Conservation (phyloP, 352 stramenopile species). For the Pythium guiyangense region DNA sequence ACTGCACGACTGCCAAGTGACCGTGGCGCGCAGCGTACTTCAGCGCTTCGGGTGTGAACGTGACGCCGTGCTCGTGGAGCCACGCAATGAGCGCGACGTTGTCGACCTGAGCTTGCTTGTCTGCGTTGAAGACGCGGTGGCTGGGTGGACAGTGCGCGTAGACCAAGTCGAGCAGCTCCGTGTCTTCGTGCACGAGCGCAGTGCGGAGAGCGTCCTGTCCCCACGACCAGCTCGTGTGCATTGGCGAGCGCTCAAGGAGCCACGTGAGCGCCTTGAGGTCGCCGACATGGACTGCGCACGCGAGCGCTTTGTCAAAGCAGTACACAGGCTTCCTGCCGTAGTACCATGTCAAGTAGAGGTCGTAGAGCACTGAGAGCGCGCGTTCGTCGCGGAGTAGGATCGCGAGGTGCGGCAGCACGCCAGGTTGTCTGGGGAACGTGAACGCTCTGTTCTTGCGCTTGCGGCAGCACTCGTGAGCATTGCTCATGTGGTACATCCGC, state of each 20-base stretch:
- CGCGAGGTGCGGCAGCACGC: conserved; percentile 5
- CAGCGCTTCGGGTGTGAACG: neutral
- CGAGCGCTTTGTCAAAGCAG: neutral
- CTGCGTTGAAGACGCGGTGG: neutral
- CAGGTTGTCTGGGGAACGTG: neutral
- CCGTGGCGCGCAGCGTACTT: neutral
- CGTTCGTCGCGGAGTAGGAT: conserved; percentile 2
- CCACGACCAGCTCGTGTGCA: neutral
- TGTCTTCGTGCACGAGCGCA: conserved; percentile 1
- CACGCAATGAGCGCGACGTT: conserved; percentile 4
- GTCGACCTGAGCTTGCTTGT: neutral
- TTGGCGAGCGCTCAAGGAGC: conserved; percentile 5
- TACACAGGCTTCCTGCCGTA: neutral
- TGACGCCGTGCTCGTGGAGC: conserved; percentile 2
- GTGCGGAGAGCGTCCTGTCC: neutral
- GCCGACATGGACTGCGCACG: conserved; percentile 1
- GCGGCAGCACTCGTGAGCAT: neutral
- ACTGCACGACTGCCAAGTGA: conserved; percentile 3
- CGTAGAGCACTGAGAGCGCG: conserved; percentile 3
- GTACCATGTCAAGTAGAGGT: neutral
- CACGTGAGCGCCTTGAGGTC: conserved; percentile 5
- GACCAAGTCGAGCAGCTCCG: conserved; percentile 6
- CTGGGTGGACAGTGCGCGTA: neutral
- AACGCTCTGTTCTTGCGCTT: neutral
- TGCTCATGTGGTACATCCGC: conserved; percentile 1